Evolutionary conservation across 179 eudicot genomes (phyloP).

Genomic region (Silene coronaria): DNA sequence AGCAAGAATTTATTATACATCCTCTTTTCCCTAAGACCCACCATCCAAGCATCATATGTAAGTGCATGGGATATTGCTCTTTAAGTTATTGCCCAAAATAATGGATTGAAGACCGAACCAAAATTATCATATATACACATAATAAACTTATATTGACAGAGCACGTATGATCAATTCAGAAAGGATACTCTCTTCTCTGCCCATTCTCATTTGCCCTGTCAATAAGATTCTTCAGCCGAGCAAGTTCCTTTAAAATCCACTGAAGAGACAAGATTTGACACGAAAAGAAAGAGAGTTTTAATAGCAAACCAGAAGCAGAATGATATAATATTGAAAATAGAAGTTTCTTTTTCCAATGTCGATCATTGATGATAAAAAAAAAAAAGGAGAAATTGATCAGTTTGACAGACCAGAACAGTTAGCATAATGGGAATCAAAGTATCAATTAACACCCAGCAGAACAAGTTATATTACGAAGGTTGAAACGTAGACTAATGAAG

Average conservation of each 20-base stretch:
- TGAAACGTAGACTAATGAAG: too few species aligned
- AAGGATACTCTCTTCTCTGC: conserved; percentile 35
- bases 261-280: conserved; percentile 12
- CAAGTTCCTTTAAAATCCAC: conserved; percentile 32
- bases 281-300: conserved; percentile 2
- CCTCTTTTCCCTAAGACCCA: too few species aligned
- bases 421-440: not conserved
- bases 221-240: conserved; percentile 27
- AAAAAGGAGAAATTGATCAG: not conserved
- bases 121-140: not conserved
- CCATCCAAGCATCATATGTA: too few species aligned
- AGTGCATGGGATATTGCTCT: not conserved
- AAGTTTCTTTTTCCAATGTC: not conserved
- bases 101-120: conserved; percentile 1
- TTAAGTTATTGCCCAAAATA: not conserved
- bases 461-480: too few species aligned
- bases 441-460: too few species aligned
- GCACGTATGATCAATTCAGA: conserved; percentile 7
- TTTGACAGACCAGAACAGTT: not conserved
- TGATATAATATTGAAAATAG: not conserved
- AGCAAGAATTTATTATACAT: too few species aligned
- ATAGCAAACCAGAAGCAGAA: not conserved
- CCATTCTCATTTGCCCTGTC: conserved; percentile 37
- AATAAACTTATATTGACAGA: not conserved
- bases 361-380: not conserved